These are phyloP conservation scores for Larix kaempferi DNA, from an alignment of 75 land plant species.

Conservation along the genomic window DNA sequence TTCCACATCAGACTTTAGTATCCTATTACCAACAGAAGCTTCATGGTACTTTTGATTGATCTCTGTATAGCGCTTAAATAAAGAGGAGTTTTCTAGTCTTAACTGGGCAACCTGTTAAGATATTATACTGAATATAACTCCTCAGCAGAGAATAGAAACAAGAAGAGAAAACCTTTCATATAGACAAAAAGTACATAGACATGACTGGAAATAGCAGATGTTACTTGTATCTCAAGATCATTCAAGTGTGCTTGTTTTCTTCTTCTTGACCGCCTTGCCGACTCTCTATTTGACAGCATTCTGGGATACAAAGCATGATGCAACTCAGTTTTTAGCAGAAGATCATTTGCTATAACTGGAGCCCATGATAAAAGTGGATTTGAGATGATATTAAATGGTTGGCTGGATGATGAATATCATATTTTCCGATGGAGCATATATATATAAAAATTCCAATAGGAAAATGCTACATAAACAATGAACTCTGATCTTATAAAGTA, in stretches of 20 bases:
- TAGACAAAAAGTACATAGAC: slow-evolving; percentile 1
- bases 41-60: slow-evolving; percentile 78
- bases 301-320: slow-evolving; percentile 30
- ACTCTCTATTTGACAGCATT: slow-evolving; percentile 95
- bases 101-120: slow-evolving; percentile 78
- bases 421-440: neutral
- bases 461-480: neutral
- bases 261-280: slow-evolving; percentile 93
- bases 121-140: neutral
- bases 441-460: neutral
- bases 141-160: neutral
- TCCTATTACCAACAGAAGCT: slow-evolving; percentile 84
- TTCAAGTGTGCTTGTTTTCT: slow-evolving; percentile 91
- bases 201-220: slow-evolving; percentile 1
- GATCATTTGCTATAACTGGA: neutral
- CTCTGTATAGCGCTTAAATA: slow-evolving; percentile 70
- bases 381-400: neutral
- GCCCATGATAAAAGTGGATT: neutral
- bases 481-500: neutral
- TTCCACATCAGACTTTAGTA: slow-evolving; percentile 87
- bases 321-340: neutral
- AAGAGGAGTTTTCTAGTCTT: slow-evolving; percentile 77
- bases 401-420: neutral
- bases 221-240: slow-evolving; percentile 93
- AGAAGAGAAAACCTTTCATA: neutral